Conservation (phyloP, 495 filamentous ascomycete genomes). For the Pseudoneurospora amorphoporcata region DNA sequence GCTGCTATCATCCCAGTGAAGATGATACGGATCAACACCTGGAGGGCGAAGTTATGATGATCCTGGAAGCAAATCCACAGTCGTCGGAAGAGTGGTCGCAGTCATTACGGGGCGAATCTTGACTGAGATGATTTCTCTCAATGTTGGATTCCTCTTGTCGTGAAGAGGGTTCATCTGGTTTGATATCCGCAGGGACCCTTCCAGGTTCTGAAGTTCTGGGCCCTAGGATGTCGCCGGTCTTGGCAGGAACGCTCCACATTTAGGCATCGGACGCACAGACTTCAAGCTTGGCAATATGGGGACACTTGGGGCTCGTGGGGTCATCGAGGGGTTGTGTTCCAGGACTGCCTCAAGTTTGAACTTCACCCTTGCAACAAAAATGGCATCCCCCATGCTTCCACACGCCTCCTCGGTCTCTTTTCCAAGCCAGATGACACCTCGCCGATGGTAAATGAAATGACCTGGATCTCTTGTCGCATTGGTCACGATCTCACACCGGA, state of each 20-base stretch:
- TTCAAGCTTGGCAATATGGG: not conserved
- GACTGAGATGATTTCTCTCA: not conserved
- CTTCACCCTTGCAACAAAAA: not conserved
- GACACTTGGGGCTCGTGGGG: not conserved
- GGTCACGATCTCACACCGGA: slow-evolving; percentile 5
- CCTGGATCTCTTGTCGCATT: not conserved
- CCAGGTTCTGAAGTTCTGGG: not conserved
- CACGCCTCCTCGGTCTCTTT: not conserved
- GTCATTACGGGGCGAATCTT: not conserved
- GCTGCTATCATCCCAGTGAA: not conserved
- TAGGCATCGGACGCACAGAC: not conserved
- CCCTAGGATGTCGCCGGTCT: not conserved
- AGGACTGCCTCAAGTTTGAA: not conserved
- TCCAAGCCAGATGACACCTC: not conserved
- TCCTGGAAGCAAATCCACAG: not conserved
- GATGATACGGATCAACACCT: not conserved
- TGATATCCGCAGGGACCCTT: not conserved
- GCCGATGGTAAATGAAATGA: not conserved
- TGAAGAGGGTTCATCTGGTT: not conserved
- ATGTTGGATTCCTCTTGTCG: not conserved
- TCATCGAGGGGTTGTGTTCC: not conserved
- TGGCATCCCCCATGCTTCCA: not conserved
- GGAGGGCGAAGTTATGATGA: not conserved
- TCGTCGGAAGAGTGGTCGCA: not conserved
- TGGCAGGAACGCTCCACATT: not conserved